Base-by-base conservation (phyloP, 768 basidiomycete genomes). In the Xanthoconium stramineum region DNA sequence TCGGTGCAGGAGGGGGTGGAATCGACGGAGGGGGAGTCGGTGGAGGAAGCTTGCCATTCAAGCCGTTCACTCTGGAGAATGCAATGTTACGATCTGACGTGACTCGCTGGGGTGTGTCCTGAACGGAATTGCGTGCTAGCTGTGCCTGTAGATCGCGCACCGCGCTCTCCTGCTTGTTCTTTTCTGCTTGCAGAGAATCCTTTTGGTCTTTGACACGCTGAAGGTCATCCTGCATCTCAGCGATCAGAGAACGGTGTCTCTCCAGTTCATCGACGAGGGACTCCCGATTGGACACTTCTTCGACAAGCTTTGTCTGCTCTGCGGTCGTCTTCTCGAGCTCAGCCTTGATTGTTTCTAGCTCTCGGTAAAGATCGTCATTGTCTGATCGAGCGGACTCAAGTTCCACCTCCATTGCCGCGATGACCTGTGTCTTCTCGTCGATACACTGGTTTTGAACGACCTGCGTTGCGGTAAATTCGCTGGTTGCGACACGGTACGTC, bases 131-230 rank as follows among this genome's bases (percentile, higher is more conserved):
- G 50, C 86, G 83, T 47, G 80, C 70, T 17, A 81, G 70, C 65
- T 94, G 90, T 42, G 82, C 83, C 69, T 94, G 91, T 28, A 93
- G 76, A 47, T 95, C 93, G 48, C 86, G 84, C 55, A 92, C 75
- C n/a, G 85, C 68, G 14, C 69, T 69, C 53, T 93, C 90, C 33
- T 88, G 84, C 47, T 79, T 83, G 59, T 59, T 75, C 73, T 85
- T 89, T 74, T 94, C 91, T 10, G 80, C 75, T 56, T 86, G 89
- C 15, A 94, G 75, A 15, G 65, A 77, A 67, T 91, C 92, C 70
- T 89, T 89, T 73, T 92, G 90, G 63, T 92, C 87, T 73, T 89
- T 89, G 65, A 84, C 83, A 45, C 81, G 83, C 69, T 91, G 89
- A 28, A 93, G 74, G 59, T 81, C 85, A 57, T 88, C 85, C 62